These are phyloP conservation scores for Caryopteris hybrid DNA, from an alignment of 305 asterid genomes.

Conservation along the genomic window DNA sequence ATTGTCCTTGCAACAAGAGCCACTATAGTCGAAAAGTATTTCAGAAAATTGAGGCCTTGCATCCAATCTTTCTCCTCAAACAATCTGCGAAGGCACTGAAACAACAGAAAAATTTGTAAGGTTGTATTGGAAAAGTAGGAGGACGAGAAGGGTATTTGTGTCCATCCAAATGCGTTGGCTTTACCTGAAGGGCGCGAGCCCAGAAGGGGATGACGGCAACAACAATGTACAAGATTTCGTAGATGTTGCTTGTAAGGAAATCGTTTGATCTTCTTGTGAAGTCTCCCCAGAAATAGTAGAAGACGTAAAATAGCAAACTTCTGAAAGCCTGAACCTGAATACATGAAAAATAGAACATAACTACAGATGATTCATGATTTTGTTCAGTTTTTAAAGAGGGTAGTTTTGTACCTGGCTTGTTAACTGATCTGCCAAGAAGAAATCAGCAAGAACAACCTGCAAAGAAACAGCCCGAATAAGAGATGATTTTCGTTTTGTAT, in stretches of 20 bases:
- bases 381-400: not conserved
- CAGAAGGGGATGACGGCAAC: conserved; percentile 73
- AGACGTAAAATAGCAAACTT: conserved; percentile 60
- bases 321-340: conserved; percentile 75
- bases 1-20: conserved; percentile 72
- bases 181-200: conserved; percentile 75
- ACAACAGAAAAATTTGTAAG: too few relatives aligned
- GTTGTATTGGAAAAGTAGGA: not conserved
- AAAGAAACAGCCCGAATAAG: conserved; percentile 16
- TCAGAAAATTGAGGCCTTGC: conserved; percentile 53
- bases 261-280: conserved; percentile 44
- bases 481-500: not conserved
- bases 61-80: conserved; percentile 43
- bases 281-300: conserved; percentile 74
- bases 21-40: conserved; percentile 61
- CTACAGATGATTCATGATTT: not conserved
- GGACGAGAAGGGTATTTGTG: not conserved
- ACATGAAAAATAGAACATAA: not conserved
- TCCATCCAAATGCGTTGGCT: not conserved
- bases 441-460: conserved; percentile 61
- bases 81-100: conserved; percentile 64
- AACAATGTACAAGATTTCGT: conserved; percentile 31
- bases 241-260: conserved; percentile 26
- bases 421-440: conserved; percentile 73
- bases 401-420: conserved; percentile 64